These are phyloP conservation scores for Fusarium keratoplasticum DNA, from an alignment of 2,329 filamentous ascomycete species.

Conservation along the genomic window DNA sequence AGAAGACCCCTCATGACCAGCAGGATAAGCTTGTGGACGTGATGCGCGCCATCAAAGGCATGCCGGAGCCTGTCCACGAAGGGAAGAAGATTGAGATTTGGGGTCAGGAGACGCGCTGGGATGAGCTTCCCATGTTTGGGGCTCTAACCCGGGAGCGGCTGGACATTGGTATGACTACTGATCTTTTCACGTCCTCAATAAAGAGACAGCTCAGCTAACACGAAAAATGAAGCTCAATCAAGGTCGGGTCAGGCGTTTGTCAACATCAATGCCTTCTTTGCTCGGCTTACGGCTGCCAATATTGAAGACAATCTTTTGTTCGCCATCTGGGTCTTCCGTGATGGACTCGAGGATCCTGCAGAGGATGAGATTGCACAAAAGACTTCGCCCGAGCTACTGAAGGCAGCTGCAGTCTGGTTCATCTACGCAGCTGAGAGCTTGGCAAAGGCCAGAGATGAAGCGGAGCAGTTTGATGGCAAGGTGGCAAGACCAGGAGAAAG, in stretches of 20 bases:
- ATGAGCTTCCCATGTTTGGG: constrained; percentile 34
- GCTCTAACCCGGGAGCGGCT: constrained; percentile 25
- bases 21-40: constrained; percentile 38
- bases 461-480: constrained; percentile 37
- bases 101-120: constrained; percentile 31
- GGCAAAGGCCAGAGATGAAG: background rate
- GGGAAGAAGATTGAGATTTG: constrained; percentile 29
- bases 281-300: constrained; percentile 20
- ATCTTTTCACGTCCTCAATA: rapidly evolving
- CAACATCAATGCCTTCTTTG: constrained; percentile 34
- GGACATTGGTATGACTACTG: constrained; percentile 19
- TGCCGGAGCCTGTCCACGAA: constrained; percentile 17
- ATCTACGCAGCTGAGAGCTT: constrained; percentile 17
- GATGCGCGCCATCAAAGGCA: constrained; percentile 29
- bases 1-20: constrained; percentile 35
- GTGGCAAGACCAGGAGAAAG: constrained; percentile 27
- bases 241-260: constrained; percentile 9
- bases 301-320: constrained; percentile 29
- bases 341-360: constrained; percentile 30
- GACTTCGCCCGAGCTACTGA: background rate
- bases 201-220: background rate
- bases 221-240: constrained; percentile 17
- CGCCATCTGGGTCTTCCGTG: constrained; percentile 32
- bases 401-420: constrained; percentile 28
- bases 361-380: constrained; percentile 1